Percentiles rank a stretch among this genome's conserved stretches.
Evolutionary conservation across 768 basidiomycete species (phyloP).

Genomic region (Suillus weaverae): DNA sequence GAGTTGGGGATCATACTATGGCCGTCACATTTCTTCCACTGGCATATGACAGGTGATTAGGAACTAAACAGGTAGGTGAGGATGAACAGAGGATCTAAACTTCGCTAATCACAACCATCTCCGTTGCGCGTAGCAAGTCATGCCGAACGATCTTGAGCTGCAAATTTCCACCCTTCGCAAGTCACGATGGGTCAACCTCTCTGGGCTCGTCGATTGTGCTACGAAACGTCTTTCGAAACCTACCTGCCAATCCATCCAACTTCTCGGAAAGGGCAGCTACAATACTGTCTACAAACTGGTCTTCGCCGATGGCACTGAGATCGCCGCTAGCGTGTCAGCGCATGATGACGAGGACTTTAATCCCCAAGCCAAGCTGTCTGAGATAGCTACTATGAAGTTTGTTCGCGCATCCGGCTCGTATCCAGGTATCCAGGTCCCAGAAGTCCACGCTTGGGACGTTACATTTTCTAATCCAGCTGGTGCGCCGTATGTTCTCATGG

Average conservation of each 20-base stretch:
- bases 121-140: not conserved
- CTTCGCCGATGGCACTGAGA: not conserved
- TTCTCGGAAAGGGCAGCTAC: not conserved
- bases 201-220: not conserved
- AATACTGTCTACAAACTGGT: constrained; percentile 1
- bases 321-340: not conserved
- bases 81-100: not conserved
- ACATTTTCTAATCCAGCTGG: not conserved
- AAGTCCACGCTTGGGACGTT: not conserved
- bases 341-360: not conserved
- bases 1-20: too few species aligned
- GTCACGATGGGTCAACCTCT: not conserved
- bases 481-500: constrained; percentile 2
- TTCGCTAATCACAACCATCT: not conserved
- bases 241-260: not conserved
- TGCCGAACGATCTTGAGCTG: not conserved
- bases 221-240: not conserved
- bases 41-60: not conserved
- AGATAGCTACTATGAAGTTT: not conserved
- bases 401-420: not conserved
- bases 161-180: constrained; percentile 1
- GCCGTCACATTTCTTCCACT: too few species aligned
- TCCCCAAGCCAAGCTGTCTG: not conserved
- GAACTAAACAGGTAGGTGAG: not conserved
- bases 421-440: not conserved